Conservation (phyloP, 1,139 yeast genomes). For the Candida mesenterica region DNA sequence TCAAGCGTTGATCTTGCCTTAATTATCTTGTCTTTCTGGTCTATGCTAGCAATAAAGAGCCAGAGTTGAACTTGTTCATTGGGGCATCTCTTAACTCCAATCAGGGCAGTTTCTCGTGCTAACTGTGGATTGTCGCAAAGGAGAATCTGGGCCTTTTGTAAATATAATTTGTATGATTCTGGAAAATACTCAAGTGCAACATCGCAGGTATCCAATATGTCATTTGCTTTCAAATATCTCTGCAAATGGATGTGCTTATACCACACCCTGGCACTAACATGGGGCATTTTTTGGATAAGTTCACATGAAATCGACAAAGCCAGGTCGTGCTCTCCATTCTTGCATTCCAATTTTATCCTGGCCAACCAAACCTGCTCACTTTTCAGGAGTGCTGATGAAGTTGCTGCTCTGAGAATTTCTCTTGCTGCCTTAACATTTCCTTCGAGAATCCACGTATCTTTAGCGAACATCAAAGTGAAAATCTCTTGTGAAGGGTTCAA, state of each 20-base stretch:
- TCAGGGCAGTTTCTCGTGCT: slow-evolving; percentile 49
- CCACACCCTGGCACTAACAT: slow-evolving; percentile 53
- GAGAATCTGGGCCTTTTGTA: slow-evolving; percentile 60
- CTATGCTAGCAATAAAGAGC: slow-evolving; percentile 52
- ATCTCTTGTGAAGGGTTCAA: slow-evolving; percentile 49
- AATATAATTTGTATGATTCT: slow-evolving; percentile 46
- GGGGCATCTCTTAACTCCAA: slow-evolving; percentile 53
- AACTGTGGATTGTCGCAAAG: slow-evolving; percentile 23
- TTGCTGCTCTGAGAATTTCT: slow-evolving; percentile 48
- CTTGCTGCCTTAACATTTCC: slow-evolving; percentile 54
- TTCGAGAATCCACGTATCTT: slow-evolving; percentile 56
- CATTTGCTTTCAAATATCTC: slow-evolving; percentile 27
- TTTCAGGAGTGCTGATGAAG: slow-evolving; percentile 32
- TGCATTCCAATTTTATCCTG: slow-evolving; percentile 59
- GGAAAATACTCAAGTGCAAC: slow-evolving; percentile 51
- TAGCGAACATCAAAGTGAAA: slow-evolving; percentile 69
- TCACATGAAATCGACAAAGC: slow-evolving; percentile 45
- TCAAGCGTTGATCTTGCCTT: slow-evolving; percentile 76
- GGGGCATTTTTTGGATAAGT: slow-evolving; percentile 34
- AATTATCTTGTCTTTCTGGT: slow-evolving; percentile 45
- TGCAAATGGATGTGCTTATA: slow-evolving; percentile 59
- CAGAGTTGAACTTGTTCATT: slow-evolving; percentile 45
- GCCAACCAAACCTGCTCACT: slow-evolving; percentile 70
- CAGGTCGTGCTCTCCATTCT: slow-evolving; percentile 29
- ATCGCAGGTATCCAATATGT: slow-evolving; percentile 40